Evolutionary conservation across 2,329 filamentous ascomycete species (phyloP), one percentile per base, ranked within the genome.

Genomic region (Claviceps monticola): DNA sequence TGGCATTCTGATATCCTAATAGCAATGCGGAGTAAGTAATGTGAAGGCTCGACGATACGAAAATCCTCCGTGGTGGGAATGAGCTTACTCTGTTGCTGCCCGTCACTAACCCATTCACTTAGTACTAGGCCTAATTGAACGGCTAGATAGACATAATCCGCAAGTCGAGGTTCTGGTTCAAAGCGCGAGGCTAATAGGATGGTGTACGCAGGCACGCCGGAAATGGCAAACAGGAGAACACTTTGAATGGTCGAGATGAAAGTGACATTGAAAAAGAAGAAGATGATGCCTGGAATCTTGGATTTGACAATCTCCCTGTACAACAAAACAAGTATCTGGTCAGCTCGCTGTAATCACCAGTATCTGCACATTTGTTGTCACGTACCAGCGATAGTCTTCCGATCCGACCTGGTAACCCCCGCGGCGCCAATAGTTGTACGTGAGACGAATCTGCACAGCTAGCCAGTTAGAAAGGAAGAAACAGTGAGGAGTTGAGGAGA

Each of bases 391-490:
- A 67, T 98, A 98, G 67, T 98, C 93, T 68, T 98, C 91, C 16
- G 86, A 90, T 39, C 93, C 91, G 56, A 90, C 74, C 16, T 76
- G 72, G 66, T 98, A 98, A 23, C 93, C 93, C 41, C 93, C 93
- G 66, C 88, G 95, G 53, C 93, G 84, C 83, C 86, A 95, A 71
- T 96, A 98, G 70, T 98, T 98, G 74, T 80, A 97, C 2, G 91
- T 97, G 68, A 98, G 72, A 11, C 93, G 85, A 53, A 71, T 65
- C 86, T 89, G 47, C 9, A 43, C 51, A 44, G 3, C 16, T 49
- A 4, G 14, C 8, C 1, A 26, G 38, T 38, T 29, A 42, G 19
- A 14, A 16, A 50, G 48, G 44, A 46, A 42, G 49, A 38, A 7
- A 4, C n/a, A 39, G 2, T 11, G 3, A 5, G 3, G 16, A 21